phyloP scores from a whole-genome alignment of 1,284 basidiomycete species.

The Naganishia liquefaciens region DNA sequence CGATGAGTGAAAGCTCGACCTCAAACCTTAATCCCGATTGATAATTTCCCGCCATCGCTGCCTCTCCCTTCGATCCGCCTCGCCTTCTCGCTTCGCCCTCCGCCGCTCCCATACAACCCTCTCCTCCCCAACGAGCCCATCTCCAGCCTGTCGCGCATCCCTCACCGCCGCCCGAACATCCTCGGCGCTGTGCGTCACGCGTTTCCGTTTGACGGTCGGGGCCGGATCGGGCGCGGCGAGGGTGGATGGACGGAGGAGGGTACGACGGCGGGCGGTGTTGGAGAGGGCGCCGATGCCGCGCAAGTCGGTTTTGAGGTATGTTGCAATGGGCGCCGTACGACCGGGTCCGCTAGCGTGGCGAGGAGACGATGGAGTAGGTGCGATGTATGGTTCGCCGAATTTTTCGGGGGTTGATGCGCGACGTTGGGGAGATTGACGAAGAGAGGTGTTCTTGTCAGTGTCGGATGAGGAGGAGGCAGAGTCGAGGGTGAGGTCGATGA shows the following conservation, averaged over 20 bases:
- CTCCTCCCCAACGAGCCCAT: slow-evolving; percentile 17
- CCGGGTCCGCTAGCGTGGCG: background rate
- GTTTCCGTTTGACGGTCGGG: slow-evolving; percentile 11
- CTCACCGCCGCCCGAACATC: slow-evolving; percentile 14
- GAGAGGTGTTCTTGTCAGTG: too few species aligned
- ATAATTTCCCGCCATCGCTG: slow-evolving; percentile 25
- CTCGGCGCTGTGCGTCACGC: slow-evolving; percentile 25
- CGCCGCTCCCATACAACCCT: slow-evolving; percentile 13
- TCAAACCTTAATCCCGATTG: background rate
- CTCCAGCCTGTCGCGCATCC: background rate
- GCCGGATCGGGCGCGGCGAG: background rate
- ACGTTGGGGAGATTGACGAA: background rate
- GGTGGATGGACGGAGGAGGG: background rate
- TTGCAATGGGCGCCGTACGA: slow-evolving; percentile 27
- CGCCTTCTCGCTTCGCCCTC: slow-evolving; percentile 23
- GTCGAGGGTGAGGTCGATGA: slow-evolving; percentile 30
- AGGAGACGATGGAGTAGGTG: background rate
- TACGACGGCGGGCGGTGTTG: background rate
- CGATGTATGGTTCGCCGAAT: slow-evolving; percentile 10
- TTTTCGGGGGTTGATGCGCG: slow-evolving; percentile 3
- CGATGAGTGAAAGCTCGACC: too few species aligned
- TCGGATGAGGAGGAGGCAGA: slow-evolving; percentile 1
- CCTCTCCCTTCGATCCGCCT: slow-evolving; percentile 24
- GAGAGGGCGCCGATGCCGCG: slow-evolving; percentile 29
- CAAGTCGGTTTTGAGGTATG: slow-evolving; percentile 28